Base-by-base conservation (phyloP, 805 yeast genomes). In the Sugiyamaella boreocaroliniensis region DNA sequence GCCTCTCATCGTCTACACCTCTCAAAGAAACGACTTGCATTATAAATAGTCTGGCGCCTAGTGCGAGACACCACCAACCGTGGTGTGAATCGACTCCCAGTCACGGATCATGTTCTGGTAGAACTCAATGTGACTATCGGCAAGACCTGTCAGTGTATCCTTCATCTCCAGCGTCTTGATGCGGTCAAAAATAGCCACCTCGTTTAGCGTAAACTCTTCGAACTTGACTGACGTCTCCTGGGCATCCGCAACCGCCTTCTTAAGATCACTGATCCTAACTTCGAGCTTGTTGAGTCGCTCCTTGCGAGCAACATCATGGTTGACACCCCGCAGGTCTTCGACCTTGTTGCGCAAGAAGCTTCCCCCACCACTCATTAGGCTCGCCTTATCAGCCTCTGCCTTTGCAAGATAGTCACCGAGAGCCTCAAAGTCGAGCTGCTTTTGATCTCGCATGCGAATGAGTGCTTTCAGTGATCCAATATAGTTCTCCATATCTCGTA, bases 371-470 rank as follows among this genome's bases (percentile, higher is more conserved):
- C 81, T 72, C 52, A 76, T 67, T 19, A 80, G 64, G 3, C 72
- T 69, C 54, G 77, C 78, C 59, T 82, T 81, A 59, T 92, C 98
- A 41, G 72, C 71, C 47, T 78, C 75, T 0, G 95, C 82, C 62
- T 87, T 85, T 42, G 76, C 75, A 52, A 89, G 71, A 69, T 92
- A 92, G 51, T 86, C 95, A 41, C 81, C 79, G 44, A 92, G 73
- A 49, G 86, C 95, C 64, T 93, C 97, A 63, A 85, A 83, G 66
- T 92, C 99, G 26, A 92, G 79, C 61, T 87, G 90, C 67, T 90
- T 90, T 64, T 89, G 89, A 63, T 92, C 98, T 58, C 92, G 89
- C 52, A 86, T 76, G 64, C 85, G 89, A 50, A 93, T 78, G 54
- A 92, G 71, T 56, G 77, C 80, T 62, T 81, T 81, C 59, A 86